phyloP scores from a whole-genome alignment of 1,284 basidiomycete genomes.

The Tilletia setariae region DNA sequence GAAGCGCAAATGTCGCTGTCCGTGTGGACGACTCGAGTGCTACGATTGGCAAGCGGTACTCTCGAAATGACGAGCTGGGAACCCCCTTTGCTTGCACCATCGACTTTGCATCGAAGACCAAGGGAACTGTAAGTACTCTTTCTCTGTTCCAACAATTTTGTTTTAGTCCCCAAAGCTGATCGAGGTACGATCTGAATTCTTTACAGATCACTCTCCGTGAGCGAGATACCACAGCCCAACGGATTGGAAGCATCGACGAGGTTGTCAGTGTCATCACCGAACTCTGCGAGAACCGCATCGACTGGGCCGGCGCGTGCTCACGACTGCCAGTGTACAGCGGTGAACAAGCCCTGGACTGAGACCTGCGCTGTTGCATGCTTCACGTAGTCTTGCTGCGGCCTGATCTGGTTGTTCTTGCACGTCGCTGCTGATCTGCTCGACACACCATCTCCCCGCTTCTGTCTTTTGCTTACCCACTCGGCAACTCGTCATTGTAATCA shows the following conservation, averaged over 20 bases:
- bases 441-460: no score
- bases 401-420: no score
- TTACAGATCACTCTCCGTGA: conserved; percentile 64
- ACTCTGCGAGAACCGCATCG: conserved; percentile 53
- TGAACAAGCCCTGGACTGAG: conserved; percentile 63
- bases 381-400: no score
- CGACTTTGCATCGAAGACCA: conserved; percentile 84
- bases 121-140: conserved; percentile 37
- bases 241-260: conserved; percentile 87
- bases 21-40: conserved; percentile 93
- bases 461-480: no score
- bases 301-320: conserved; percentile 74
- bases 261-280: conserved; percentile 71
- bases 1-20: conserved; percentile 80
- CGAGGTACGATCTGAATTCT: not conserved
- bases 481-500: no score
- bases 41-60: conserved; percentile 93
- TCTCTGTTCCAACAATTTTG: not conserved
- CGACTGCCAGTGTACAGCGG: conserved; percentile 79
- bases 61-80: conserved; percentile 96
- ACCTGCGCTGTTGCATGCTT: no score
- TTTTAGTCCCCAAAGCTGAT: not conserved
- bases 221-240: conserved; percentile 87
- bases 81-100: conserved; percentile 94
- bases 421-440: no score